Conservation (phyloP, 352 stramenopile genomes). For the Saprolegnia parasitica region DNA sequence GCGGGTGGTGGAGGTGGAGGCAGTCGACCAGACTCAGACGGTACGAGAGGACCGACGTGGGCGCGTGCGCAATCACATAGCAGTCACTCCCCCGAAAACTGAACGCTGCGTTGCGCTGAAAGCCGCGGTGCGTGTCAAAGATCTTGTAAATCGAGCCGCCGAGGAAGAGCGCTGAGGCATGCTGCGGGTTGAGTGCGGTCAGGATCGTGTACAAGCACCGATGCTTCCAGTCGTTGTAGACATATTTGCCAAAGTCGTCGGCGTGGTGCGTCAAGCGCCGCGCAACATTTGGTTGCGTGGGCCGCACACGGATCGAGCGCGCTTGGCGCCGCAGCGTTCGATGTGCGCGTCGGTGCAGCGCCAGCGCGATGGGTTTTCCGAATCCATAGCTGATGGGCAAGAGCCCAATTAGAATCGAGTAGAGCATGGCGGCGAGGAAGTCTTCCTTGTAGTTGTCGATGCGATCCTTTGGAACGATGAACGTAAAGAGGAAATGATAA, state of each 20-base stretch:
- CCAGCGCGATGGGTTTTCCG: neutral
- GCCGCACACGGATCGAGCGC: neutral
- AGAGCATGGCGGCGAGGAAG: neutral
- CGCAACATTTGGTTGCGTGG: neutral
- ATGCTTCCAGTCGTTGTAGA: constrained; percentile 14
- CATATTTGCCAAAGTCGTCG: neutral
- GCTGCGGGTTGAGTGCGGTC: neutral
- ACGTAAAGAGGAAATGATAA: constrained; percentile 10
- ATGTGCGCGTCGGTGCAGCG: too few relatives aligned
- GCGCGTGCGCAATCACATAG: neutral
- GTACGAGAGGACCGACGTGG: neutral
- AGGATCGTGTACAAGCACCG: neutral
- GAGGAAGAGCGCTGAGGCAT: neutral
- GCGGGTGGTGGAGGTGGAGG: neutral
- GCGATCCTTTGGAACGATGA: neutral
- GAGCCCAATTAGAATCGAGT: neutral
- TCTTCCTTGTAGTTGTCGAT: neutral
- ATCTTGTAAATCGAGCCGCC: constrained; percentile 3
- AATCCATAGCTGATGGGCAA: constrained; percentile 1
- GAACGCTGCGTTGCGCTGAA: constrained; percentile 12
- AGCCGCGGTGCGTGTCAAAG: neutral
- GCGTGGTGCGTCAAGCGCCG: neutral
- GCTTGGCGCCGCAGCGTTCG: too few relatives aligned
- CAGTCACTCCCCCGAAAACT: constrained; percentile 1
- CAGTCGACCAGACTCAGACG: neutral